Base-by-base conservation (phyloP, 2,329 filamentous ascomycete species). In the Colletotrichum sp. region DNA sequence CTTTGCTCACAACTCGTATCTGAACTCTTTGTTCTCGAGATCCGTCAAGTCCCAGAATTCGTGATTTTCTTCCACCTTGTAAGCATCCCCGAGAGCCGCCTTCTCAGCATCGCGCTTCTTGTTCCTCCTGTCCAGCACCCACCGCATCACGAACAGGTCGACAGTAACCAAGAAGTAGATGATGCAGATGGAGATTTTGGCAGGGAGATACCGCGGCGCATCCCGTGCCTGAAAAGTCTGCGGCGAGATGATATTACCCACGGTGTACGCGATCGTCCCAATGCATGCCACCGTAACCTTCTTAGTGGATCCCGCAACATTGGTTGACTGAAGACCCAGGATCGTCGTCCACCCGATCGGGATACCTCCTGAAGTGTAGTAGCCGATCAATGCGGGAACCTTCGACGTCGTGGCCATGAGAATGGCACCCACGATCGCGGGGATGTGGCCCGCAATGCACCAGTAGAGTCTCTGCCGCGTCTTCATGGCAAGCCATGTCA, bases 11-110 rank as follows among this genome's bases (percentile, higher is more conserved):
- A 76, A 12, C 44, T 73, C 64, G 7, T 73, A 76, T 12, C 73
- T 49, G 83, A 94, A 94, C 79, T 94, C 92, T 75, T 94, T 92
- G 79, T 94, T 94, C 84, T 92, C 85, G 21, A 89, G 83, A 81
- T 94, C 93, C 1, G 92, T 93, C 78, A 93, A 79, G 82, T 94
- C 92, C 78, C 89, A 82, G 66, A 91, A 89, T 91, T 91, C 18
- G 81, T 81, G 5, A 93, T 89, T 8, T 92, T 85, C 76, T 85
- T 83, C 81, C 9, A 88, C 74, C 83, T 86, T 76, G 87, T 87
- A 79, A 93, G 92, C 68, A 87, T 77, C 80, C 87, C 89, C 80
- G 93, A 92, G 52, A 15, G 75, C 49, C n/a, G 69, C 84, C 21
- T 82, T 77, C 5, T 79, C 79, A 0, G 74, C 72, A n/a, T 79